Base-by-base conservation (phyloP, 352 stramenopile species). In the Pythium pectinolyticum region DNA sequence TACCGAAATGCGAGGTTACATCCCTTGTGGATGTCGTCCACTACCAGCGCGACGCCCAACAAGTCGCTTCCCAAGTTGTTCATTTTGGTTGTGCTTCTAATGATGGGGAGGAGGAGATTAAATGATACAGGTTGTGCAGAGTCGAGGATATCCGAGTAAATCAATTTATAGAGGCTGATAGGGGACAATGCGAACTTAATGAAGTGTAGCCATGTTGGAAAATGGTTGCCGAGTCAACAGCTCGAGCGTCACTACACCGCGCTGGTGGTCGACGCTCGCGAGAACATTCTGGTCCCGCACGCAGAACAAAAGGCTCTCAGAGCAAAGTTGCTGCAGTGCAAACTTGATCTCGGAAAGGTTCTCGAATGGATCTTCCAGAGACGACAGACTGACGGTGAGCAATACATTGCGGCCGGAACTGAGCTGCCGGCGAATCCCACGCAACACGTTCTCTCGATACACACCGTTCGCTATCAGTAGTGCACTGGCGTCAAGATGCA, bases 1-100 rank as follows among this genome's bases (percentile, higher is more conserved):
- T 95, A 95, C 32, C 87, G 78, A 65, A 95, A 94, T 17, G 84
- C 87, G 50, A 95, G 67, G 67, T 94, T 91, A 66, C 84, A 93
- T 32, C 85, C 87, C 61, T 94, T 93, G 73, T 83, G 85, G 67
- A 93, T 93, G 73, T 95, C 87, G 80, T 95, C 87, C 34, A 95
- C 87, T 5, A 95, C 85, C 17, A 95, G 73, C 40, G 87, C 87
- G 25, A 95, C 73, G 40, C 87, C 87, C 35, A 92, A 48, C 15
- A 92, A 35, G 39, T 68, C 53, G 30, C 61, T 45, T 34, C 45
- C 35, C 20, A 37, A 5, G 37, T 17, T 20, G 27, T 48, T 66
- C 59, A 66, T 66, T 4, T 39, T 53, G 8, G 5, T 10, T 27
- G 43, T 34, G n/a, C n/a, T n/a, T n/a, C n/a, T n/a, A n/a, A n/a